Conservation (phyloP, 208 protist genomes). For the Perkinsela sp. region DNA sequence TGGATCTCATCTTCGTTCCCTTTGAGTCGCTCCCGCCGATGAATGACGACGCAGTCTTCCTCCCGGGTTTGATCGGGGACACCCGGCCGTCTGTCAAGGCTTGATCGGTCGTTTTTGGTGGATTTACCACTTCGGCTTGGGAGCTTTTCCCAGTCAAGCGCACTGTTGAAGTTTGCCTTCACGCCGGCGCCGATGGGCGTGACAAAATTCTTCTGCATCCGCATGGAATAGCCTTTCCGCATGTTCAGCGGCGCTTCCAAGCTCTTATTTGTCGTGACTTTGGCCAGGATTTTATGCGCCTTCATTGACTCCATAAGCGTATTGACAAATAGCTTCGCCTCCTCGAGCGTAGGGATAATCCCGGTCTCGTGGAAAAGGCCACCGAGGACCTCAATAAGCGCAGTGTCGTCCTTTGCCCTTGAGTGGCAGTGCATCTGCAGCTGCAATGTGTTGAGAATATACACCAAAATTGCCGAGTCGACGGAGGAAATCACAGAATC, state of each 20-base stretch:
- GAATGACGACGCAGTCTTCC: not conserved
- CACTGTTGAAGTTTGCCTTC: not conserved
- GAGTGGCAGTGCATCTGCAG: not conserved
- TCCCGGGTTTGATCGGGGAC: not conserved
- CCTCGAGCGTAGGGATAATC: not conserved
- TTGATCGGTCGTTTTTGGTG: not conserved
- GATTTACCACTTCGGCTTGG: too few species aligned
- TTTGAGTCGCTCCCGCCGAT: not conserved
- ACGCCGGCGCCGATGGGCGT: not conserved
- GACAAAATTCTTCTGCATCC: not conserved
- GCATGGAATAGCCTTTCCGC: not conserved
- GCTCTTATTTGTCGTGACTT: not conserved
- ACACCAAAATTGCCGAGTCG: not conserved
- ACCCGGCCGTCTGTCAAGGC: not conserved
- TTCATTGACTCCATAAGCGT: not conserved
- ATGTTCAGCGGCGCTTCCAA: not conserved
- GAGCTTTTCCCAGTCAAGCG: not conserved
- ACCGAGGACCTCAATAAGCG: not conserved
- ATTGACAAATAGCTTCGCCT: not conserved
- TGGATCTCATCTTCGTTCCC: constrained; percentile 19
- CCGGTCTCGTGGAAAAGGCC: not conserved
- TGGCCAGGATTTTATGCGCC: not conserved
- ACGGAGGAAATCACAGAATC: too few species aligned
- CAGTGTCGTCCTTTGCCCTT: not conserved
- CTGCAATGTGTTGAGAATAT: not conserved